Evolutionary conservation across 768 basidiomycete species (phyloP), one percentile per base, ranked within the genome.

Genomic region (Mycena sanguinolenta): DNA sequence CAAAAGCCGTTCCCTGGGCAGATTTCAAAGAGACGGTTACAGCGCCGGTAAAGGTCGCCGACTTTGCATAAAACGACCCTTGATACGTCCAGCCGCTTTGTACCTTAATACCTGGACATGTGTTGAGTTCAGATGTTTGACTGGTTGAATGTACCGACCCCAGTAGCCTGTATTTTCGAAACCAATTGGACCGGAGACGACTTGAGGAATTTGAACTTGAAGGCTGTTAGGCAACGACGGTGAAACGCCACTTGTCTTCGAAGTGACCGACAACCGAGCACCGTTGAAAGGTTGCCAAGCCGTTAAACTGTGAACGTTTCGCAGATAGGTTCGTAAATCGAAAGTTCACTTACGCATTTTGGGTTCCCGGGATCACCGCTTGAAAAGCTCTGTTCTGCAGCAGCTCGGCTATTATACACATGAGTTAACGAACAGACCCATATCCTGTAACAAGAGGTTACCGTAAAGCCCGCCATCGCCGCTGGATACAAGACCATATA

Each of bases 311-410:
- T 10, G 50, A 63, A 52, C 52, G 4, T 34, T 14, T 54, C 36
- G 39, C 6, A 27, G 19, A 3, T 7, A 4, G n/a, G 27, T 23
- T 57, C 2, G 44, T 16, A 23, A 42, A 17, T 36, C 27, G 52
- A 16, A 13, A 61, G 10, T 34, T 49, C 27, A 61, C 73, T 28
- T 42, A 78, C 63, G 89, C 86, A 32, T 78, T 82, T 14, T 79
- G 65, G 1, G 85, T 87, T 58, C 83, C 82, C 17, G 89, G 85
- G 27, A 84, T 81, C 32, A 90, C 87, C 57, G 82, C 83, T 75
- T 90, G 90, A 75, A 90, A 89, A 3, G 90, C 89, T 23, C 89
- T 81, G 73, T 91, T 90, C 73, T 87, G 88, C 5, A 90, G 78
- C 27, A 89, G 73, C 71, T 80, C 80, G 52, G 72, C 80, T 80